phyloP scores from a whole-genome alignment of 1,139 yeast species.

The Komagataea norvegica region DNA sequence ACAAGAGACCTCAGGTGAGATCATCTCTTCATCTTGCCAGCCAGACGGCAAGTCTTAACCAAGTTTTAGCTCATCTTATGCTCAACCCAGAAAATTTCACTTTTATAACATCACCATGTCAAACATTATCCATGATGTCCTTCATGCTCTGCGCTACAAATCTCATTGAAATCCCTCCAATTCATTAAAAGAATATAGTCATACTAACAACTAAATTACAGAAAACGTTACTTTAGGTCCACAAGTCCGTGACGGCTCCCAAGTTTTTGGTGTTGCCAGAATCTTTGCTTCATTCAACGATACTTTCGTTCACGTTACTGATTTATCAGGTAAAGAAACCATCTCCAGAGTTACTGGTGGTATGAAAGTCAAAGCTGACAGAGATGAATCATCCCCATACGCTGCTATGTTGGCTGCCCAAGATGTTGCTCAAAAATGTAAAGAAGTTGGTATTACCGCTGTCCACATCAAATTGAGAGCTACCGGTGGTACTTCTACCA shows the following conservation, averaged over 20 bases:
- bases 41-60: no score
- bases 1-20: no score
- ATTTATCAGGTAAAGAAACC: slow-evolving; percentile 99
- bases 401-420: slow-evolving; percentile 99
- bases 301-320: slow-evolving; percentile 99
- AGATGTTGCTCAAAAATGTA: slow-evolving; percentile 98
- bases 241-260: slow-evolving; percentile 93
- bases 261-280: slow-evolving; percentile 99
- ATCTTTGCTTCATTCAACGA: slow-evolving; percentile 99
- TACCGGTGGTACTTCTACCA: slow-evolving; percentile 99
- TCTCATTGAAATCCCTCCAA: neutral
- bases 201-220: slow-evolving; percentile 22
- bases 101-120: no score
- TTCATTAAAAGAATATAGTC: neutral
- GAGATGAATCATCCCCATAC: slow-evolving; percentile 99
- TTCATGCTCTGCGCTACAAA: neutral
- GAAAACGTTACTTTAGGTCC: slow-evolving; percentile 75
- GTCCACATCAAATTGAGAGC: slow-evolving; percentile 99
- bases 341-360: slow-evolving; percentile 99
- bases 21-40: no score
- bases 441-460: slow-evolving; percentile 99
- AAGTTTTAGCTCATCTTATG: no score
- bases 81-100: no score
- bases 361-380: slow-evolving; percentile 99
- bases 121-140: no score